Conservation (phyloP, 768 basidiomycete species). For the Boletus sensibilis region DNA sequence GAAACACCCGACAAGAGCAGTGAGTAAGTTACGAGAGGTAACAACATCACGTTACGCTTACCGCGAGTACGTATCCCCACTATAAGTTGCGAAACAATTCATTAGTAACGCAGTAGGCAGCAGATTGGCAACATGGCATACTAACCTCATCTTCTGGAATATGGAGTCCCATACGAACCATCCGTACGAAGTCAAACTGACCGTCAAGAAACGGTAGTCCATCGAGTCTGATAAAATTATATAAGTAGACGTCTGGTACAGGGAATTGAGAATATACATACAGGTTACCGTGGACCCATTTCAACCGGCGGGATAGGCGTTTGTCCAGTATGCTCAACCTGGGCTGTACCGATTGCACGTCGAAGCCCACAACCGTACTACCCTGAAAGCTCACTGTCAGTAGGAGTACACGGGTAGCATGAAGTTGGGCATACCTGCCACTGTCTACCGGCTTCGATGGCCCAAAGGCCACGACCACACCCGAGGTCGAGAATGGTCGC, state of each 20-base stretch:
- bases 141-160: conserved; percentile 71
- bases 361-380: conserved; percentile 58
- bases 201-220: conserved; percentile 56
- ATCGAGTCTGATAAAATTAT: conserved; percentile 49
- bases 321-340: conserved; percentile 36
- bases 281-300: conserved; percentile 72
- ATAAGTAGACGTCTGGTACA: conserved; percentile 6
- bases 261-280: conserved; percentile 44
- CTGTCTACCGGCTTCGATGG: conserved; percentile 60
- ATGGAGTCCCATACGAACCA: conserved; percentile 61
- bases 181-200: conserved; percentile 65
- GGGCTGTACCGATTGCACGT: conserved; percentile 56
- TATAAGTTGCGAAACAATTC: conserved; percentile 26
- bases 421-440: conserved; percentile 53
- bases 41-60: conserved; percentile 27
- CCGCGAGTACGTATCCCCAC: conserved; percentile 70
- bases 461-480: conserved; percentile 72
- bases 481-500: conserved; percentile 62
- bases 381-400: conserved; percentile 36
- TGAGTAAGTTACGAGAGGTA: conserved; percentile 15
- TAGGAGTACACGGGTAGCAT: background rate
- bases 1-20: conserved; percentile 5
- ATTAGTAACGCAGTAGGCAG: conserved; percentile 13
- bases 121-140: background rate
- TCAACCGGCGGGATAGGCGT: conserved; percentile 48